These are phyloP conservation scores for Sclerotinia spermophila DNA, from an alignment of 2,329 filamentous ascomycete species.

Conservation along the genomic window DNA sequence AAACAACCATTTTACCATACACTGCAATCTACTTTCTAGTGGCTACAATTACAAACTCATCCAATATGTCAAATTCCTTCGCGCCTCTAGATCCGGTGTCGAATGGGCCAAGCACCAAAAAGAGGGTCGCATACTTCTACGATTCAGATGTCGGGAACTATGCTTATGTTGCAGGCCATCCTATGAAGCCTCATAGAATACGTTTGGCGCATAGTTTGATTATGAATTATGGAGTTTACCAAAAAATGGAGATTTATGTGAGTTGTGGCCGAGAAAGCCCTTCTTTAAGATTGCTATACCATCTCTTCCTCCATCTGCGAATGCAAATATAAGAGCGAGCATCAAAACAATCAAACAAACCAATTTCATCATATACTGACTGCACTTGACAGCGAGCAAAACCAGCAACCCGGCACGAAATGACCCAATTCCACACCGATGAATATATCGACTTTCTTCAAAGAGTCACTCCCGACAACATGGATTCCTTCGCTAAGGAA, in stretches of 20 bases:
- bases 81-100: slow-evolving; percentile 50
- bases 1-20: not conserved
- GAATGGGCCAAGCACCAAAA: slow-evolving; percentile 51
- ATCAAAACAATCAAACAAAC: not conserved
- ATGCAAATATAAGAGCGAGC: not conserved
- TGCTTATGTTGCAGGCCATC: slow-evolving; percentile 92
- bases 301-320: not conserved
- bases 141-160: slow-evolving; percentile 98
- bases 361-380: slow-evolving; percentile 14
- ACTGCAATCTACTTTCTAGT: not conserved
- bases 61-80: slow-evolving; percentile 38
- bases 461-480: slow-evolving; percentile 97
- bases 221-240: slow-evolving; percentile 92
- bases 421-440: slow-evolving; percentile 89
- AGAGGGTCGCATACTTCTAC: slow-evolving; percentile 97
- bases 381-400: slow-evolving; percentile 62
- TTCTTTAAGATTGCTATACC: not conserved
- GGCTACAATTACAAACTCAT: slow-evolving; percentile 14
- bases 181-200: slow-evolving; percentile 98
- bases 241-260: slow-evolving; percentile 94
- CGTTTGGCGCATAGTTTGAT: slow-evolving; percentile 93
- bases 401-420: slow-evolving; percentile 82
- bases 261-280: slow-evolving; percentile 41
- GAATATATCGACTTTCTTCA: slow-evolving; percentile 94
- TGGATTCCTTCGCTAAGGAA: slow-evolving; percentile 88